phyloP scores from a whole-genome alignment of 805 yeast species.

The Starmerella apicola region DNA sequence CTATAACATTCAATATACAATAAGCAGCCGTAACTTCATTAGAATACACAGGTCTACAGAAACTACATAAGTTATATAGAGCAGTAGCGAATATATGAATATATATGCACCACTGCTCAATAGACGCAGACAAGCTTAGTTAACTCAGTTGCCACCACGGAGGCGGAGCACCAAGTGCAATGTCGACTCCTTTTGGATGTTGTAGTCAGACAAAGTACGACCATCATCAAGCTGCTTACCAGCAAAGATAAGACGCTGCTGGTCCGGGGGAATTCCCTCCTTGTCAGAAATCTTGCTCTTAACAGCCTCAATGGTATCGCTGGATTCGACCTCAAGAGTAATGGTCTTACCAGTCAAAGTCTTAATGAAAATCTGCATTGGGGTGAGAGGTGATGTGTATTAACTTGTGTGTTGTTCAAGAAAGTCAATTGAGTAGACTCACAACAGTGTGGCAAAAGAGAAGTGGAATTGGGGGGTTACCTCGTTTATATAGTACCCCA shows the following conservation, averaged over 20 bases:
- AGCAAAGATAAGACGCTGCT: conserved; percentile 84
- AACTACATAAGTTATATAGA: no score
- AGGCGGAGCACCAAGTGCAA: conserved; percentile 69
- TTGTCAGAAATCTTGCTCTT: conserved; percentile 87
- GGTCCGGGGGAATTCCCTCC: conserved; percentile 94
- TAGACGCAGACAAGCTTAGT: no score
- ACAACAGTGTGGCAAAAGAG: neutral
- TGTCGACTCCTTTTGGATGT: conserved; percentile 86
- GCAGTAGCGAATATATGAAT: no score
- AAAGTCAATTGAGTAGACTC: neutral
- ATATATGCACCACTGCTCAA: no score
- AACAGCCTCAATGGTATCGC: conserved; percentile 87
- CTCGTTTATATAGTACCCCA: neutral
- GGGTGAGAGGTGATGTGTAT: neutral
- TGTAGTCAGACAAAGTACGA: conserved; percentile 82
- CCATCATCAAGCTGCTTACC: conserved; percentile 94
- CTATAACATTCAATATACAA: no score
- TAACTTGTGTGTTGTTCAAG: neutral
- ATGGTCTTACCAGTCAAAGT: conserved; percentile 96
- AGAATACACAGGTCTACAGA: no score
- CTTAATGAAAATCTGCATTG: conserved; percentile 78
- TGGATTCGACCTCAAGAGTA: conserved; percentile 77
- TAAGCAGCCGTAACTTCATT: no score
- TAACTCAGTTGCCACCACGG: conserved; percentile 53
- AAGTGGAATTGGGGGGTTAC: neutral